Percentiles rank a stretch among this genome's conserved stretches.
Conservation (phyloP, 768 basidiomycete species). For the Mycena vulgaris region DNA sequence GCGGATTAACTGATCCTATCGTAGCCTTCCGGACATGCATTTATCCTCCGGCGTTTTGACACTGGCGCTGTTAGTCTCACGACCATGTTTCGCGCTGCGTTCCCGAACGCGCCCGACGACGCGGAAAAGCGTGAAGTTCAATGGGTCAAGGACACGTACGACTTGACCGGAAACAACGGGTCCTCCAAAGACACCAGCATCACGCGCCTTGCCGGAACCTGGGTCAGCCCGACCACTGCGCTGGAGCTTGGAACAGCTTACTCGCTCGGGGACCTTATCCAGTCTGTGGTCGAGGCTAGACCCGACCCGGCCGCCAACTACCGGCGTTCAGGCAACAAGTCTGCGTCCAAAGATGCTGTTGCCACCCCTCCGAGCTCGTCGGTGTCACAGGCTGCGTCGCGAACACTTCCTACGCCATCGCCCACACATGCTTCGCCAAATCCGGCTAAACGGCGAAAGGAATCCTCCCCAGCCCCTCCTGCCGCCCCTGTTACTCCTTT, state of each 20-base stretch:
- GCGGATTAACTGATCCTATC: constrained; percentile 27
- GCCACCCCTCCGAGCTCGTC: constrained; percentile 41
- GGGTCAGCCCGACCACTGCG: constrained; percentile 82
- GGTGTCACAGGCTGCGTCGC: constrained; percentile 42
- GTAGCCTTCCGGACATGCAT: constrained; percentile 87
- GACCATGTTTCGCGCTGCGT: constrained; percentile 97
- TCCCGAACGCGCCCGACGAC: constrained; percentile 82
- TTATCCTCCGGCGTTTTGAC: constrained; percentile 94
- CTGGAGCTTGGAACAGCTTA: constrained; percentile 79
- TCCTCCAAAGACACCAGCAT: constrained; percentile 69
- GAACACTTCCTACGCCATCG: constrained; percentile 59
- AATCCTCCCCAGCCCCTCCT: constrained; percentile 64
- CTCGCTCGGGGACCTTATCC: constrained; percentile 70
- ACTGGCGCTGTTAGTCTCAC: constrained; percentile 93
- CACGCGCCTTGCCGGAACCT: constrained; percentile 90
- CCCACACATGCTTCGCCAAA: constrained; percentile 56
- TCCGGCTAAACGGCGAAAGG: constrained; percentile 77
- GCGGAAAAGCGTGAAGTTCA: constrained; percentile 85
- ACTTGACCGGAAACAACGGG: constrained; percentile 85
- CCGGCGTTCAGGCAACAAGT: constrained; percentile 73
- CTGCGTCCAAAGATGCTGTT: constrained; percentile 44
- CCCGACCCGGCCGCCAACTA: constrained; percentile 88
- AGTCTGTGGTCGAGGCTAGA: constrained; percentile 75
- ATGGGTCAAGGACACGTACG: constrained; percentile 88
- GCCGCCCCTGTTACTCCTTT: constrained; percentile 63